Conservation (phyloP, 164 flowering plant genomes). For the Chimonanthus praecox region DNA sequence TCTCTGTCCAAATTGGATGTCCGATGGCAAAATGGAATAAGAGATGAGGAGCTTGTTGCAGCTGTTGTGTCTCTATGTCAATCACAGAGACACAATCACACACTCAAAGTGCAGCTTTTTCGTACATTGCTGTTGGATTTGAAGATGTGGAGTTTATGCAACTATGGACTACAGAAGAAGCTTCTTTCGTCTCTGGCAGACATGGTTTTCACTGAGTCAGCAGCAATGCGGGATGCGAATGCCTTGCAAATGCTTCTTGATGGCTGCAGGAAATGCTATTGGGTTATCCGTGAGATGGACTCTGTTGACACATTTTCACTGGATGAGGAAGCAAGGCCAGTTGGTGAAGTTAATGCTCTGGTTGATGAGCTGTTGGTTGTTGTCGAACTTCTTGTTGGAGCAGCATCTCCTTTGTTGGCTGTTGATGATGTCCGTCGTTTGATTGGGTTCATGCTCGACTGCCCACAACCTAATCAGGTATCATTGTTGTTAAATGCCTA, state of each 20-base stretch:
- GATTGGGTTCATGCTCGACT: constrained; percentile 89
- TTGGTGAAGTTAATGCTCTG: constrained; percentile 95
- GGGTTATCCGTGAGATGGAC: constrained; percentile 77
- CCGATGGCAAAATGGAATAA: constrained; percentile 57
- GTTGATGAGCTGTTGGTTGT: constrained; percentile 94
- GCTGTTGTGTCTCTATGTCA: constrained; percentile 89
- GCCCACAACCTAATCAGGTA: constrained; percentile 98
- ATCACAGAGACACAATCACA: constrained; percentile 67
- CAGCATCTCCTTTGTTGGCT: constrained; percentile 79
- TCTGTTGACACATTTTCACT: constrained; percentile 71
- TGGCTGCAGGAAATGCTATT: constrained; percentile 96
- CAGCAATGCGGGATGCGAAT: constrained; percentile 90
- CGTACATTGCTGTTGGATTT: constrained; percentile 79
- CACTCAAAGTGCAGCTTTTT: constrained; percentile 89
- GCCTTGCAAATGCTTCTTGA: constrained; percentile 98
- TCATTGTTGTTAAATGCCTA: background rate
- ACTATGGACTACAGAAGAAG: constrained; percentile 94
- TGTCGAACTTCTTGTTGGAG: constrained; percentile 78
- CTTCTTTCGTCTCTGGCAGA: constrained; percentile 95
- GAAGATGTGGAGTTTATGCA: constrained; percentile 94
- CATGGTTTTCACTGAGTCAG: constrained; percentile 96
- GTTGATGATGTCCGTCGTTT: constrained; percentile 71
- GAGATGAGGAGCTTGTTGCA: constrained; percentile 93
- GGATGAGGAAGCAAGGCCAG: constrained; percentile 51
- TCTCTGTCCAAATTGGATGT: constrained; percentile 63